phyloP scores from a whole-genome alignment of 306 rosid genomes.

The Mimosa bimucronata region DNA sequence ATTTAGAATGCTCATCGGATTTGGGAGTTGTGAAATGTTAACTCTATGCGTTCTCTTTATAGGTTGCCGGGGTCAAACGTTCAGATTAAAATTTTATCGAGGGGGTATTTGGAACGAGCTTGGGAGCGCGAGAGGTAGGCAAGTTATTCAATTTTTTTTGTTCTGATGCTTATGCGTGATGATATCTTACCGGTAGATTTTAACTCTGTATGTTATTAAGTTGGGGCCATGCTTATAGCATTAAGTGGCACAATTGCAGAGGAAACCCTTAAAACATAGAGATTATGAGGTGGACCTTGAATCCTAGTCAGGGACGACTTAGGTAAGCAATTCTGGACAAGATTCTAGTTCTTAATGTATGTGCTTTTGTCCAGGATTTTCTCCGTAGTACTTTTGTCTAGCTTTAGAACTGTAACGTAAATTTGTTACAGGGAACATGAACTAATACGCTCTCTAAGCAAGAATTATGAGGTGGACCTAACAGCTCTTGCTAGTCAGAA shows the following conservation, averaged over 20 bases:
- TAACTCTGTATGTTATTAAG: not conserved
- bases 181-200: constrained; percentile 14
- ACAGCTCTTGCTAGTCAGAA: constrained; percentile 89
- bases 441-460: no score
- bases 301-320: constrained; percentile 94
- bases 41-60: constrained; percentile 6
- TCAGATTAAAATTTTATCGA: constrained; percentile 90
- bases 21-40: no score
- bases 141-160: constrained; percentile 4
- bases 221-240: not conserved
- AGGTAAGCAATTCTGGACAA: constrained; percentile 45
- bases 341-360: not conserved
- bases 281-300: constrained; percentile 97
- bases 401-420: not conserved
- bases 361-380: not conserved
- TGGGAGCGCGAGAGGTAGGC: constrained; percentile 94
- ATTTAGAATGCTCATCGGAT: not conserved
- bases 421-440: no score
- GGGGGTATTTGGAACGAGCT: constrained; percentile 91
- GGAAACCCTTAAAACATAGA: constrained; percentile 95
- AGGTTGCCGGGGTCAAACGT: constrained; percentile 89
- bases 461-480: no score
- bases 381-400: not conserved
- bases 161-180: not conserved
- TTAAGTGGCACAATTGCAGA: constrained; percentile 48